These are phyloP conservation scores for Bathelium albidoporum DNA, from an alignment of 495 filamentous ascomycete species.

Conservation along the genomic window DNA sequence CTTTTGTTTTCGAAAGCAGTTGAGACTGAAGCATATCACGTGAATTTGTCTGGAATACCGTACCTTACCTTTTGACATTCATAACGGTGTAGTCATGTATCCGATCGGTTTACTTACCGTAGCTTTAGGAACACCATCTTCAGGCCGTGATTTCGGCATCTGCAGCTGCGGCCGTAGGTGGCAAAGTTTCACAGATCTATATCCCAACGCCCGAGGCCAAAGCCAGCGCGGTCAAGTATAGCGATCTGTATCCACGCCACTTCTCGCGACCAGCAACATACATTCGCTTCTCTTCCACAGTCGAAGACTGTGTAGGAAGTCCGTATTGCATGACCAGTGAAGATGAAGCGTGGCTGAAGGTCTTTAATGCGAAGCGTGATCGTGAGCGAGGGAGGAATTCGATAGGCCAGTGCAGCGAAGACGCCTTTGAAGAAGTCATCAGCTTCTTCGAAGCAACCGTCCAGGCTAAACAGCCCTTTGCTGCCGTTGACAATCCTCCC, in stretches of 20 bases:
- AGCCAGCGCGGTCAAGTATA: slow-evolving; percentile 65
- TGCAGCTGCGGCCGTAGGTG: slow-evolving; percentile 53
- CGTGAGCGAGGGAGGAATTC: slow-evolving; percentile 35
- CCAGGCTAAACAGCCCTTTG: slow-evolving; percentile 70
- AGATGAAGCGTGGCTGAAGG: slow-evolving; percentile 74
- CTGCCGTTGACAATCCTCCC: slow-evolving; percentile 73
- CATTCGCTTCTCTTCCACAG: slow-evolving; percentile 95
- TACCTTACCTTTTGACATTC: too few relatives aligned
- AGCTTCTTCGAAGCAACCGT: slow-evolving; percentile 86
- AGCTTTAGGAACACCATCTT: slow-evolving; percentile 85
- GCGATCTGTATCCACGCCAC: slow-evolving; percentile 65
- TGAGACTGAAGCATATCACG: slow-evolving; percentile 39
- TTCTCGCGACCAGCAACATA: slow-evolving; percentile 83
- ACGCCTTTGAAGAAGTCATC: slow-evolving; percentile 91
- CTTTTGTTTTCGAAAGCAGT: background rate
- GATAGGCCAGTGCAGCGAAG: slow-evolving; percentile 60
- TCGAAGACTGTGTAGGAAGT: slow-evolving; percentile 81
- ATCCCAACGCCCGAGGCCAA: slow-evolving; percentile 82
- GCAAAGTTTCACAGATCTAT: slow-evolving; percentile 60
- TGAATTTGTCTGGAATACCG: slow-evolving; percentile 22
- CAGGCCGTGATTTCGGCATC: slow-evolving; percentile 79
- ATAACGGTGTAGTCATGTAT: background rate
- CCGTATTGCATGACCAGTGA: slow-evolving; percentile 89
- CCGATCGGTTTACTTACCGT: slow-evolving; percentile 4
- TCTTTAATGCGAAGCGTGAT: slow-evolving; percentile 60